Base-by-base conservation (phyloP, 176 grass and related monocot species). In the Saccharum officinarum region DNA sequence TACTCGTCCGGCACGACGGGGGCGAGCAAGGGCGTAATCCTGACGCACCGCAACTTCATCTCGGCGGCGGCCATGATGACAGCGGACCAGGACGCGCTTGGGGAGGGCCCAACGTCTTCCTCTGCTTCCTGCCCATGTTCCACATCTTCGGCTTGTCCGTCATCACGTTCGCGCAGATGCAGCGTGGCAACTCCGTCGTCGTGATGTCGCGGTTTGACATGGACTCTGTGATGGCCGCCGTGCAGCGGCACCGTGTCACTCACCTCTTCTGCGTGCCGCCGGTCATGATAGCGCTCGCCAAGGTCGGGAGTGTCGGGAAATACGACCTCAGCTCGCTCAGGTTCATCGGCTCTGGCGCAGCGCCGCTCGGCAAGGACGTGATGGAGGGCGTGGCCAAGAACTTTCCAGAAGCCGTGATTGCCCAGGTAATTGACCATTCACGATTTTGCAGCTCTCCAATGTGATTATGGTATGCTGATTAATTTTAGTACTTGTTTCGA, bases 101-200 rank as follows among this genome's bases (percentile, higher is more conserved):
- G 83, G n/a, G 96, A 98, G 38, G 78, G 1, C 91, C 67, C 25
- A 95, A 94, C 77, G 88, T 90, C 11, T 95, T 91, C 91, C 83
- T 98, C 80, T 98, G 96, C 90, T 98, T 98, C 89, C 80, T 98
- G 14, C 96, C 96, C 57, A 98, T 98, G 96, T 98, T 98, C 79
- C 96, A 98, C 83, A 90, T 98, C 52, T 98, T 98, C 67, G 96
- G 96, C 54, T 61, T 98, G 39, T 64, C 88, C 47, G 73, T 94
- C 64, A 79, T 98, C 85, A 88, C 96, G 31, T 95, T 61, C 76
- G 93, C 16, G 25, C 96, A 98, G 81, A 59, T 98, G 87, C 73
- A 74, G 78, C 85, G 96, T 63, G 93, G 93, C 22, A 95, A 98
- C 75, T 33, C 69, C 46, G 3, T 98, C 63, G 87, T 98, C 45